Conservation (phyloP, 768 basidiomycete genomes). For the Tricholoma matsutake region DNA sequence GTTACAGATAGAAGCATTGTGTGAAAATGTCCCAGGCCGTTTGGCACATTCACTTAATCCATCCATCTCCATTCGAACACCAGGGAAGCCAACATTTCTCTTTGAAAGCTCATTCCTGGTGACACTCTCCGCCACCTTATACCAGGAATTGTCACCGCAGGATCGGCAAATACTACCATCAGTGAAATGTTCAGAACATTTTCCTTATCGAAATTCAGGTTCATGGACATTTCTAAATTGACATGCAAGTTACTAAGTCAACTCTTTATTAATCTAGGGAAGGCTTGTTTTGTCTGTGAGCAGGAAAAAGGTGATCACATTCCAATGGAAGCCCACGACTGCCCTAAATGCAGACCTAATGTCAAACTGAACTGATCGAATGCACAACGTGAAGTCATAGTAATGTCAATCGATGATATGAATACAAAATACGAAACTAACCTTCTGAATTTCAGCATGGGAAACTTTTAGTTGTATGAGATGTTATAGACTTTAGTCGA, state of each 20-base stretch:
- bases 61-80: not conserved
- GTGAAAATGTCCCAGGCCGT: not conserved
- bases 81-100: not conserved
- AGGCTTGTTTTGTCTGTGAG: not conserved
- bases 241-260: not conserved
- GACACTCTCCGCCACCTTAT: not conserved
- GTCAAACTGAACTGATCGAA: not conserved
- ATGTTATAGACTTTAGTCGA: too few relatives aligned
- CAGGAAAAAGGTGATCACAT: not conserved
- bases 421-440: too few relatives aligned
- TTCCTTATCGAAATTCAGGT: not conserved
- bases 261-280: not conserved
- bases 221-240: not conserved
- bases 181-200: not conserved
- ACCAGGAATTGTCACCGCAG: not conserved
- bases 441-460: too few relatives aligned
- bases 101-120: not conserved
- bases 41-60: not conserved
- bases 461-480: too few relatives aligned
- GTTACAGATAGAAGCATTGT: not conserved
- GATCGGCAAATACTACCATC: not conserved
- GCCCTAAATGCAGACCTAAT: not conserved
- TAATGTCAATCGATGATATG: too few relatives aligned
- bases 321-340: not conserved
- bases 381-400: too few relatives aligned